Conservation (phyloP, 202 grass and related monocot species). For the Setaria viridis region DNA sequence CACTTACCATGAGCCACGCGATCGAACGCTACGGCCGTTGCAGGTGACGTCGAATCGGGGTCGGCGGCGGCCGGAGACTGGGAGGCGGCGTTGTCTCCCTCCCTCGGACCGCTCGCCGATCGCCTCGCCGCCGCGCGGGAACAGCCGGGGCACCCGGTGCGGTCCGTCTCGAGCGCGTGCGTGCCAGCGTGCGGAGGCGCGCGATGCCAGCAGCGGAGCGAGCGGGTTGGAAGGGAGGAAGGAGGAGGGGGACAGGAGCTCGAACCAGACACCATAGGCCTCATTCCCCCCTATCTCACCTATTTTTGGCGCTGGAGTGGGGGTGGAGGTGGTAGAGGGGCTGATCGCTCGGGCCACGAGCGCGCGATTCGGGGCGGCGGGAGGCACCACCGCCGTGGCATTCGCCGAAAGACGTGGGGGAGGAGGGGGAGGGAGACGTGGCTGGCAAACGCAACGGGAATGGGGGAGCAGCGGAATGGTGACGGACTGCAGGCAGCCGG, state of each 20-base stretch:
- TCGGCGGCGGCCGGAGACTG: constrained; percentile 15
- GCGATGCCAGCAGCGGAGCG: constrained; percentile 39
- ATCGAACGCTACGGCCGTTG: background rate
- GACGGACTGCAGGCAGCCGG: too few species aligned
- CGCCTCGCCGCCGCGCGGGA: constrained; percentile 39
- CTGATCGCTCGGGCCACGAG: constrained; percentile 8
- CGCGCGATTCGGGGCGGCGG: constrained; percentile 24
- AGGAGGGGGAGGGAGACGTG: background rate
- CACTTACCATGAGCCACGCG: constrained; percentile 47
- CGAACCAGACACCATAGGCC: constrained; percentile 37
- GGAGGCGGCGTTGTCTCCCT: constrained; percentile 10
- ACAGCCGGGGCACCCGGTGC: constrained; percentile 24
- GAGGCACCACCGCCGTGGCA: constrained; percentile 12
- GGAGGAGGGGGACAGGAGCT: constrained; percentile 18
- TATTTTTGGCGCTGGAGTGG: constrained; percentile 49
- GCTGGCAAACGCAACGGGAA: background rate
- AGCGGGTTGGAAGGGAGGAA: background rate
- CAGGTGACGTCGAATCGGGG: background rate
- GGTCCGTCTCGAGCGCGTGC: constrained; percentile 12
- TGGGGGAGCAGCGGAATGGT: too few species aligned
- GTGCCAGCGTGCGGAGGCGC: constrained; percentile 33
- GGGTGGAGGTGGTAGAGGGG: background rate
- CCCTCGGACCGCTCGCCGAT: constrained; percentile 36
- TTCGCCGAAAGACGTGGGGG: constrained; percentile 31
- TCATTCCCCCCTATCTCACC: constrained; percentile 21